A percentile compares a stretch with the other conserved stretches of the same genome.
Conservation (phyloP, 208 protist genomes). For the Strigomonas culicis region DNA sequence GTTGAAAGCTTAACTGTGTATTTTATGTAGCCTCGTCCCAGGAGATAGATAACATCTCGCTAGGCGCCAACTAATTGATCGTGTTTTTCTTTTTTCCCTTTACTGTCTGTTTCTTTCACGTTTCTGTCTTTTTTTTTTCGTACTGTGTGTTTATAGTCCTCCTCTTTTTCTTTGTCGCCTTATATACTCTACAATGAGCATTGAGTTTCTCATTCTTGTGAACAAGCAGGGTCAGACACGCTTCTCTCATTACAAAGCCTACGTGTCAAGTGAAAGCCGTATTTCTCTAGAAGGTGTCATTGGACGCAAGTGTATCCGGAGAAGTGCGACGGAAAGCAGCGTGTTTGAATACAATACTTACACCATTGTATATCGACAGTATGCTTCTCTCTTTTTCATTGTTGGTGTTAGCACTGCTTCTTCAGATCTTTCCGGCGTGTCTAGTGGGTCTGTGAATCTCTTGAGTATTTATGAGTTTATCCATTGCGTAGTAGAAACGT, state of each 20-base stretch:
- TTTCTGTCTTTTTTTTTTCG: neutral
- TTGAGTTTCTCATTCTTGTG: conserved; percentile 95
- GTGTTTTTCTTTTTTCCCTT: conserved; percentile 1
- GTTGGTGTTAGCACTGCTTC: conserved; percentile 77
- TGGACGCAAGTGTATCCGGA: conserved; percentile 92
- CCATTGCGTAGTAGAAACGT: conserved; percentile 64
- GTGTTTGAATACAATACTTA: conserved; percentile 94
- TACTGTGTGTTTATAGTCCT: neutral
- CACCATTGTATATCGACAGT: conserved; percentile 94
- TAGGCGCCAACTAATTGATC: neutral
- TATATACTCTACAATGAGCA: conserved; percentile 32
- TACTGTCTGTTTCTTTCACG: neutral
- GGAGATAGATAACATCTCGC: no score
- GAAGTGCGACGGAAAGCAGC: conserved; percentile 89
- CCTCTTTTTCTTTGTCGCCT: neutral
- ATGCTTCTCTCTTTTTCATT: conserved; percentile 95
- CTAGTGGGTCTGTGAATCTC: conserved; percentile 88
- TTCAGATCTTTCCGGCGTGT: neutral
- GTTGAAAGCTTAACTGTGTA: no score
- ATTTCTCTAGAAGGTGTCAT: conserved; percentile 91
- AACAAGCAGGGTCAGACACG: conserved; percentile 97
- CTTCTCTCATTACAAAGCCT: conserved; percentile 88
- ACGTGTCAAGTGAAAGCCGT: conserved; percentile 75
- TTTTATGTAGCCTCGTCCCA: no score
- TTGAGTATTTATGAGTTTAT: conserved; percentile 93